phyloP scores from a whole-genome alignment of 2,329 filamentous ascomycete species.

The Penicillium hesseltinei region DNA sequence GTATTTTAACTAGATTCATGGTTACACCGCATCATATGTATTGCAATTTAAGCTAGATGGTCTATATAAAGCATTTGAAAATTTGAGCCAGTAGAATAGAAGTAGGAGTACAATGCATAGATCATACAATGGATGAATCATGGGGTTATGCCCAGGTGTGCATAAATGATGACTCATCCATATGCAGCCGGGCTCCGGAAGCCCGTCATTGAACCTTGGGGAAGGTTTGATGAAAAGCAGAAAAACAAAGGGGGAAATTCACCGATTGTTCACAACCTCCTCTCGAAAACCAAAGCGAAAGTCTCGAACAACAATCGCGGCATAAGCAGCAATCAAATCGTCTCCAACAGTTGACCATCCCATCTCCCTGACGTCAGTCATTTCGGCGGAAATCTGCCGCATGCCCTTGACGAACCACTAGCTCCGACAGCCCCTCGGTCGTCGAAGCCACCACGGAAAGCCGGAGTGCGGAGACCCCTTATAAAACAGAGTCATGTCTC shows the following conservation, averaged over 20 bases:
- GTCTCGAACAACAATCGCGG: background rate
- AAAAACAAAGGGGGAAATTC: conserved; percentile 6
- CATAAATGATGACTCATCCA: conserved; percentile 5
- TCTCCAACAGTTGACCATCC: background rate
- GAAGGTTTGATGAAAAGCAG: conserved; percentile 1
- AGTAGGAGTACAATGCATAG: background rate
- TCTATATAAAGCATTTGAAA: background rate
- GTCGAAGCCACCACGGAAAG: background rate
- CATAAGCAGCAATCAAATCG: background rate
- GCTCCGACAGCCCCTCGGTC: conserved; percentile 10
- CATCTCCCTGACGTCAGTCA: conserved; percentile 29
- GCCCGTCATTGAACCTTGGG: conserved; percentile 2
- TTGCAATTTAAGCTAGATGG: background rate
- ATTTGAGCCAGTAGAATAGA: too few relatives aligned
- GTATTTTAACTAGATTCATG: background rate
- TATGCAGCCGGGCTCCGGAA: background rate
- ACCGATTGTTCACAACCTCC: background rate
- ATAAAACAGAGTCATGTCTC: conserved; percentile 27
- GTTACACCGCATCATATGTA: background rate
- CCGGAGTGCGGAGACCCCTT: background rate
- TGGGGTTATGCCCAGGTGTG: background rate
- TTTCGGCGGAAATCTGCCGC: conserved; percentile 6
- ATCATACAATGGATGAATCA: background rate
- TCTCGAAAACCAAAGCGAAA: background rate
- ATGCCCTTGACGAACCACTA: conserved; percentile 8